Evolutionary conservation across 23 red algal species (phyloP).

Genomic region (Gracilaria vermiculophylla): DNA sequence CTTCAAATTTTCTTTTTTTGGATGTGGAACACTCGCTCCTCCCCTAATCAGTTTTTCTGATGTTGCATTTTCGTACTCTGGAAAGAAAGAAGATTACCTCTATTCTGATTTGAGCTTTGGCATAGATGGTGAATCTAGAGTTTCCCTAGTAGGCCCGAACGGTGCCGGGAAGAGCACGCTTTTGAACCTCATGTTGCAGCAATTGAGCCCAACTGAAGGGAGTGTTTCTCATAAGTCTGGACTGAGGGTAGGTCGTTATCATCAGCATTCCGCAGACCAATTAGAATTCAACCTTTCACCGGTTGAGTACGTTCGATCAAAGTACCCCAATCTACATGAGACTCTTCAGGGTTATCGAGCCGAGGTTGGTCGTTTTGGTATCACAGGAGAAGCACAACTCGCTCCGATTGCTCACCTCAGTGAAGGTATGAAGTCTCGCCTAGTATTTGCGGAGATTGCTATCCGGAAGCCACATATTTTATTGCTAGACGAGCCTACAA

Average conservation of each 20-base stretch:
- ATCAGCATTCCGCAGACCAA: conserved; percentile 91
- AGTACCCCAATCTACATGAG: conserved; percentile 80
- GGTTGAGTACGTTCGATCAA: conserved; percentile 72
- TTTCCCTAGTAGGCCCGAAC: conserved; percentile 93
- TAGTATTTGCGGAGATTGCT: conserved; percentile 97
- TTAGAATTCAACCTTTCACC: conserved; percentile 75
- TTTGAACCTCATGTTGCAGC: conserved; percentile 88
- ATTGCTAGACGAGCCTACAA: conserved; percentile 97
- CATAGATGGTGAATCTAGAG: conserved; percentile 86
- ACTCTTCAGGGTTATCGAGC: conserved; percentile 73
- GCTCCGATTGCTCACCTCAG: conserved; percentile 81
- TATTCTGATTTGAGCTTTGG: conserved; percentile 89
- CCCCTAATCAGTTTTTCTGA: conserved; percentile 86
- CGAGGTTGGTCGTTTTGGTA: conserved; percentile 78
- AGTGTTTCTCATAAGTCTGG: conserved; percentile 82
- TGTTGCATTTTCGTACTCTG: conserved; percentile 89
- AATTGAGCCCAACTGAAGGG: conserved; percentile 71
- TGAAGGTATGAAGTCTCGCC: conserved; percentile 92
- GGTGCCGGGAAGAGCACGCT: conserved; percentile 96
- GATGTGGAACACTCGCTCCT: conserved; percentile 74
- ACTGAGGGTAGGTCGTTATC: conserved; percentile 82
- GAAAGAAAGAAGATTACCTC: conserved; percentile 74
- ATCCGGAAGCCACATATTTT: conserved; percentile 88
- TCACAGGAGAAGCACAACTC: conserved; percentile 71
- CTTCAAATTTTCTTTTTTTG: conserved; percentile 86